phyloP scores from a whole-genome alignment of 1,284 basidiomycete species.

The Sporisorium scitamineum region DNA sequence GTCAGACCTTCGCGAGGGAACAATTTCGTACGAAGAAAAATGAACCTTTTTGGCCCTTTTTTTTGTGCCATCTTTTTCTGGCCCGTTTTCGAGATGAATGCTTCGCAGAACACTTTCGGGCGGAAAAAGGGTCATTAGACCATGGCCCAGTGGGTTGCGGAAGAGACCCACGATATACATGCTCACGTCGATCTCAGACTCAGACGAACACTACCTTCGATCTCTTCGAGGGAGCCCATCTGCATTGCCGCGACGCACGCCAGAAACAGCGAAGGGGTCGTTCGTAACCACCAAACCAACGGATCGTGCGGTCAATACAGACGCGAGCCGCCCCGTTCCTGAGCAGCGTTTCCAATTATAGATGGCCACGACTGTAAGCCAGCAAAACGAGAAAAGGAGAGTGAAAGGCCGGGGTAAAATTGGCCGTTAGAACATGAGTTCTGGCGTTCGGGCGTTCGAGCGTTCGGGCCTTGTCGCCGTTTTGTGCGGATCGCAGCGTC shows the following conservation, averaged over 20 bases:
- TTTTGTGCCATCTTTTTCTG: background rate
- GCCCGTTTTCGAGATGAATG: background rate
- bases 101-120: too few species aligned
- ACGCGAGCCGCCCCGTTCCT: background rate
- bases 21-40: background rate
- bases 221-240: too few species aligned
- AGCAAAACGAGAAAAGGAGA: background rate
- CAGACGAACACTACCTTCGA: too few species aligned
- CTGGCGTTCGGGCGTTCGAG: too few species aligned
- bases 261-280: too few species aligned
- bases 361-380: background rate
- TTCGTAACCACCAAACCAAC: too few species aligned
- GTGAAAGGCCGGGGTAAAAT: background rate
- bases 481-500: background rate
- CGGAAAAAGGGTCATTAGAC: too few species aligned
- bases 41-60: background rate
- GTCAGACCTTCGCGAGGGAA: background rate
- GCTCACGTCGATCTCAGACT: too few species aligned
- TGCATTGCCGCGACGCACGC: too few species aligned
- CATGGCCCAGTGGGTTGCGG: too few species aligned
- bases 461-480: background rate
- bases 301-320: background rate
- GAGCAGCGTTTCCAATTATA: constrained; percentile 6
- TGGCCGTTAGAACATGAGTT: background rate
- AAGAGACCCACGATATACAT: too few species aligned